Percentiles rank a stretch among this genome's conserved stretches.
phyloP scores from a whole-genome alignment of 768 basidiomycete species.

The Mycena filopes region DNA sequence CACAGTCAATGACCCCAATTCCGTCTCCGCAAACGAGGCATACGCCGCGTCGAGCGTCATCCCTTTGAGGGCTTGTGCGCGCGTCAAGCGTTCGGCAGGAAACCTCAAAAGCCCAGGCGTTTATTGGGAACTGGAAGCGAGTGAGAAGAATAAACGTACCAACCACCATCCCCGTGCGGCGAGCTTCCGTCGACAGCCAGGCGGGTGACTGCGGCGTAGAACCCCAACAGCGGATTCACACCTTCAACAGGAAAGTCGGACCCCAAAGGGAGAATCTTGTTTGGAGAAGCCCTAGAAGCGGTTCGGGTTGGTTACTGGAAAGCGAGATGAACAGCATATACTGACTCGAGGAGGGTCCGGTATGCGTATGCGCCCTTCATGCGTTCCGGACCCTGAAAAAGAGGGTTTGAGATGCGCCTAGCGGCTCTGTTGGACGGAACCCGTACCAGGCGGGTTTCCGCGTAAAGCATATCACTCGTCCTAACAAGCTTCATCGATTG shows the following conservation, averaged over 20 bases:
- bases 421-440: neutral
- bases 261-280: slow-evolving; percentile 79
- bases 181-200: slow-evolving; percentile 74
- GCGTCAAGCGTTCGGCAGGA: slow-evolving; percentile 76
- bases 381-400: slow-evolving; percentile 74
- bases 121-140: neutral
- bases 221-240: slow-evolving; percentile 88
- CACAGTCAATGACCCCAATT: slow-evolving; percentile 73
- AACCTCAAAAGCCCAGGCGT: slow-evolving; percentile 63
- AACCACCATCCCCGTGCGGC: slow-evolving; percentile 86
- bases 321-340: slow-evolving; percentile 3
- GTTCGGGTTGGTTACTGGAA: neutral
- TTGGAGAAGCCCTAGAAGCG: slow-evolving; percentile 56
- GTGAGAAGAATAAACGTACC: slow-evolving; percentile 61
- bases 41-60: slow-evolving; percentile 94
- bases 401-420: neutral
- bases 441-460: slow-evolving; percentile 79
- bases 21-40: slow-evolving; percentile 81
- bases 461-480: slow-evolving; percentile 93
- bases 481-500: slow-evolving; percentile 46
- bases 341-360: slow-evolving; percentile 77
- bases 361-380: slow-evolving; percentile 94
- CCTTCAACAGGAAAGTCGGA: slow-evolving; percentile 96
- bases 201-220: slow-evolving; percentile 89
- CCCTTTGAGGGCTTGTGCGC: slow-evolving; percentile 86